Percentiles rank a stretch among this genome's conserved stretches.
Conservation (phyloP, 2,329 filamentous ascomycete genomes). For the Sporothrix brunneoviolacea region DNA sequence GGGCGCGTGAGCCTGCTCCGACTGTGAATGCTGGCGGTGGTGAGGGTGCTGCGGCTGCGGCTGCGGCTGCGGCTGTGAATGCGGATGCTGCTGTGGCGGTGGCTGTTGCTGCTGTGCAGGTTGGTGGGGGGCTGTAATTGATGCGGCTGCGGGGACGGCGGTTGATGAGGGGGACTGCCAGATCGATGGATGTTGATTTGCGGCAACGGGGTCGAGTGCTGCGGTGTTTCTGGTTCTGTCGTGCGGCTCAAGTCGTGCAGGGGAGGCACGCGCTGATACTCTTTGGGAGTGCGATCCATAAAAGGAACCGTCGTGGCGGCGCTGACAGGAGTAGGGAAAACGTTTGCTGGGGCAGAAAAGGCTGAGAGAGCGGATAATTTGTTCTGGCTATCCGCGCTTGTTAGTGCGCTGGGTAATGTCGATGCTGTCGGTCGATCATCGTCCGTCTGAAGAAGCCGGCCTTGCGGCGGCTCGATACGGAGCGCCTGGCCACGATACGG, state of each 20-base stretch:
- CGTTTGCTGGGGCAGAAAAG: slow-evolving; percentile 44
- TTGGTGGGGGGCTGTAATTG: slow-evolving; percentile 20
- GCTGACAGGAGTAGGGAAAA: slow-evolving; percentile 58
- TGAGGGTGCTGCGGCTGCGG: background rate
- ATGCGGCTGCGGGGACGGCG: slow-evolving; percentile 32
- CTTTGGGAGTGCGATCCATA: slow-evolving; percentile 45
- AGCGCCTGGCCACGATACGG: slow-evolving; percentile 56
- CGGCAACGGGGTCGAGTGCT: slow-evolving; percentile 44
- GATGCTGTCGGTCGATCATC: slow-evolving; percentile 55
- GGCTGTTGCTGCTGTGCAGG: slow-evolving; percentile 22
- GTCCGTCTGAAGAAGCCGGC: slow-evolving; percentile 47
- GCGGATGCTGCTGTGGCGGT: slow-evolving; percentile 23
- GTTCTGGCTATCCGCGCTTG: slow-evolving; percentile 47
- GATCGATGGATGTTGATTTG: slow-evolving; percentile 50
- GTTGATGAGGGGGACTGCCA: slow-evolving; percentile 37
- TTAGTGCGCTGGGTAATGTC: slow-evolving; percentile 49
- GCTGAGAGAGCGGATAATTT: slow-evolving; percentile 53
- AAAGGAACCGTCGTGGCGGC: slow-evolving; percentile 38
- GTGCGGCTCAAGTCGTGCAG: slow-evolving; percentile 52
- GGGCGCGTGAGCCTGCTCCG: background rate
- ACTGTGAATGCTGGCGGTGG: background rate
- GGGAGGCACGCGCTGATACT: slow-evolving; percentile 53
- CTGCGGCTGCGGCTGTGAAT: background rate
- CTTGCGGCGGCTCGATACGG: slow-evolving; percentile 57
- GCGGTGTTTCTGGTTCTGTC: slow-evolving; percentile 45